Base-by-base conservation (phyloP, 2,329 filamentous ascomycete species). In the Phoma herbarum region DNA sequence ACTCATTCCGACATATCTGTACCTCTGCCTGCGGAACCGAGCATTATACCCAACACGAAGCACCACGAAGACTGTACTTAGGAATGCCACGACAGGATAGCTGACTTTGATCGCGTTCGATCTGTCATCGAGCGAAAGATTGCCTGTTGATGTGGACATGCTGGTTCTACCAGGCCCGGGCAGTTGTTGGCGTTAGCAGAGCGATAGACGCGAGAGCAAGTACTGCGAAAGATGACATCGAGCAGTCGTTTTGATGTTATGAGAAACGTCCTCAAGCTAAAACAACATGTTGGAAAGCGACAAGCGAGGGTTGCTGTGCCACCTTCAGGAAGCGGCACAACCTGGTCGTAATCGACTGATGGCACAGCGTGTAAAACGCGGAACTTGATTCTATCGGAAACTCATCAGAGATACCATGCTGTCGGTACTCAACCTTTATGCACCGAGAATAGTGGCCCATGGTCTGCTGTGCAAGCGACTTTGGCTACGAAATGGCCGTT, bases 1-100 rank as follows among this genome's bases (percentile, higher is more conserved):
- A 25, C 47, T 54, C 12, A 55, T 25, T n/a, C 51, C 49, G 26
- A 42, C 11, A 20, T 51, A 51, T 37, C 28, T 45, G 9, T 28
- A 45, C 35, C 52, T 61, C 31, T 49, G 58, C 33, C 37, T 61
- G 22, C 41, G 51, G 10, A 48, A n/a, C n/a, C n/a, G n/a, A n/a
- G n/a, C 46, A 20, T 50, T 54, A 14, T 58, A 52, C 14, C 48
- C 43, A 5, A 61, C 9, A n/a, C 59, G 44, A 43, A 61, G 49
- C n/a, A 37, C 26, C 4, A 61, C 54, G 16, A 61, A 58, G 0
- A 25, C 20, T 1, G 53, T 54, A 28, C 48, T 57, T 22, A 58
- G 35, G 12, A 58, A 25, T 1, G 43, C 42, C 8, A 61, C 11
- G 28, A 58, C 39, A 6, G 54, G 53, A 20, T 49, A 48, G 18